phyloP scores from a whole-genome alignment of 257 asterid genomes.

The Fraxinus quadrangulata region DNA sequence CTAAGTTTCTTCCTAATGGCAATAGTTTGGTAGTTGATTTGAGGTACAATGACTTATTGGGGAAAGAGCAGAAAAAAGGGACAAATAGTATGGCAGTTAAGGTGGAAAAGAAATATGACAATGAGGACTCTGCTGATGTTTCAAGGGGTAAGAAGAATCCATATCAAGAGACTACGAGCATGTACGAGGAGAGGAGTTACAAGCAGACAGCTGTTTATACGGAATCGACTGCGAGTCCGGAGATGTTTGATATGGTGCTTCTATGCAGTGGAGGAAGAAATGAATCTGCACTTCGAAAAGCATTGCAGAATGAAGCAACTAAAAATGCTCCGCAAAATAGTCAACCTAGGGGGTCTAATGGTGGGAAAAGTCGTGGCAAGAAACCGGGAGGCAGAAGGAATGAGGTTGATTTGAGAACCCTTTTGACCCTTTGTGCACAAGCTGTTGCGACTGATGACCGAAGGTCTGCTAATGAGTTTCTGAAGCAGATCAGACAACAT shows the following conservation, averaged over 20 bases:
- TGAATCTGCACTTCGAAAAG: conserved; percentile 69
- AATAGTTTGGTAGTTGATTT: conserved; percentile 33
- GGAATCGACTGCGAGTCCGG: conserved; percentile 57
- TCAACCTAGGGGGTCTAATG: conserved; percentile 40
- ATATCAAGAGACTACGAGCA: conserved; percentile 37
- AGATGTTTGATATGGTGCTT: conserved; percentile 67
- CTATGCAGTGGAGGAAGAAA: conserved; percentile 70
- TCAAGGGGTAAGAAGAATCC: conserved; percentile 70
- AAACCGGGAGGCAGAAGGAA: conserved; percentile 47
- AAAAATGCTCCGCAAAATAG: conserved; percentile 34
- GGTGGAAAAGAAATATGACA: conserved; percentile 33
- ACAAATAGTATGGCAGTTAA: conserved; percentile 28
- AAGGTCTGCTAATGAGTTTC: conserved; percentile 58
- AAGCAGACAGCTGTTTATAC: conserved; percentile 66
- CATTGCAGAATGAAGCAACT: conserved; percentile 47
- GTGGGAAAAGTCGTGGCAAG: conserved; percentile 56
- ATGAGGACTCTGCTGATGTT: conserved; percentile 27
- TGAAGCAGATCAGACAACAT: conserved; percentile 65
- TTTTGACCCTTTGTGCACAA: conserved; percentile 75
- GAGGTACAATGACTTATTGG: conserved; percentile 24
- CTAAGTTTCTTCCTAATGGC: conserved; percentile 57
- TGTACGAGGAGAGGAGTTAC: conserved; percentile 52
- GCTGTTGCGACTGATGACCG: conserved; percentile 78
- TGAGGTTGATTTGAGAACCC: conserved; percentile 67
- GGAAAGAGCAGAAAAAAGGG: conserved; percentile 31